Evolutionary conservation across 768 basidiomycete species (phyloP), one percentile per base, ranked within the genome.

Genomic region (Tulasnella sp.): DNA sequence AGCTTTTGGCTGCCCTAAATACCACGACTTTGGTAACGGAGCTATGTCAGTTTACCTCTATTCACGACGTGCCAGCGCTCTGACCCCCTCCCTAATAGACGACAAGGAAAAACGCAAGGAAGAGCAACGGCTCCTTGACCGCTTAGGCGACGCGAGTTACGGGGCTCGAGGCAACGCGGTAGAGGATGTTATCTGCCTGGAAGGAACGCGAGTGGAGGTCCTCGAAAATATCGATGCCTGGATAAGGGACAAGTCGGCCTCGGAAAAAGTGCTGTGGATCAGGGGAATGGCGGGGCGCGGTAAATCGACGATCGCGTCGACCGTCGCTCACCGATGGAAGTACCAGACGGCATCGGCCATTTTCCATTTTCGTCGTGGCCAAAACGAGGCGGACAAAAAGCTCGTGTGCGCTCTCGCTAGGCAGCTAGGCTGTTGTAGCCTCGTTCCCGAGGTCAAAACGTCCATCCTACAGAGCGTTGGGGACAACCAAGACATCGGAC

Each of bases 351-450:
- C 64, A 31, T 69, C 24, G 4, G 64, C 28, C 64, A 69, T 69
- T n/a, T 69, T 69, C 31, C 34, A 69, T 37, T 69, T 69, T 31
- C 64, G 64, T 14, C 64, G 64, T 37, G 64, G 64, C 34, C 64
- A 28, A 31, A 69, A 69, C 28, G 64, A 69, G 64, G 7, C 16
- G 31, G 24, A 69, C 64, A 69, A 69, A 31, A 3, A 12, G 5
- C 64, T 69, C 9, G 14, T 69, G 1, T 69, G 64, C 31, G 64
- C 64, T 16, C 64, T 69, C 8, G 64, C 64, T 22, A 34, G 64
- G 28, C 64, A 69, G 64, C 34, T 69, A 3, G 64, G 64, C 5
- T 34, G 31, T 12, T 5, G n/a, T 18, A 12, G 3, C n/a, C 64
- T 69, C 2, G 8, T 69, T 18, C 64, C 64, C 2, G 64, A 69